Evolutionary conservation across 2,329 filamentous ascomycete species (phyloP), one percentile per base, ranked within the genome.

Genomic region (Sarocladium oryzae): DNA sequence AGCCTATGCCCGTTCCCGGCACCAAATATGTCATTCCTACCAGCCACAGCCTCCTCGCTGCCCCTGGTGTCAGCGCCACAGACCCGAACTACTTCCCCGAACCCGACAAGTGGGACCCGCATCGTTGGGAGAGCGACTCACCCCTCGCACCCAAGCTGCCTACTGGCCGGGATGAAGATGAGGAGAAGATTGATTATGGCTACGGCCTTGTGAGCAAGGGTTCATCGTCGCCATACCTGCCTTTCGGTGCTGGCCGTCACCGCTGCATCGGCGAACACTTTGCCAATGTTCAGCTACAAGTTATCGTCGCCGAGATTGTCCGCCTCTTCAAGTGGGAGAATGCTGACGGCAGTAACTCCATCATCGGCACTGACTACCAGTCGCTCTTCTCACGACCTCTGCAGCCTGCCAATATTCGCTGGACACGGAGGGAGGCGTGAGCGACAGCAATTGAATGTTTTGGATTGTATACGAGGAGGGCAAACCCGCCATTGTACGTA

Each of bases 261-360:
- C 79, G 92, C 58, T 97, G 92, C 71, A 96, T 97, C 63, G 92
- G 92, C 57, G 92, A 97, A 76, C 89, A 96, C 63, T 97, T 96
- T 67, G 92, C 92, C 59, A 95, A 95, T 66, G 78, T 95, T 53
- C 92, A 97, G 72, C 76, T 97, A 56, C 86, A 91, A 65, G 90
- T 89, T 40, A 95, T 97, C 58, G 74, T 85, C 11, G 89, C 85
- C 49, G 84, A 83, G 53, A 72, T 91, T 57, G 86, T 95, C 36
- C 79, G 89, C 48, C 66, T 82, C 50, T 88, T 96, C 74, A 92
- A 89, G 73, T 81, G 96, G 66, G 76, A 78, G 63, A 95, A 89
- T 60, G 67, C 83, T 2, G 82, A 87, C 59, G 86, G 87, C n/a
- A 81, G 78, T 65, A 73, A 81, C 62, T 78, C 77, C 30, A 77